Base-by-base conservation (phyloP, 495 filamentous ascomycete species). In the Penicillium atrosanguineum region DNA sequence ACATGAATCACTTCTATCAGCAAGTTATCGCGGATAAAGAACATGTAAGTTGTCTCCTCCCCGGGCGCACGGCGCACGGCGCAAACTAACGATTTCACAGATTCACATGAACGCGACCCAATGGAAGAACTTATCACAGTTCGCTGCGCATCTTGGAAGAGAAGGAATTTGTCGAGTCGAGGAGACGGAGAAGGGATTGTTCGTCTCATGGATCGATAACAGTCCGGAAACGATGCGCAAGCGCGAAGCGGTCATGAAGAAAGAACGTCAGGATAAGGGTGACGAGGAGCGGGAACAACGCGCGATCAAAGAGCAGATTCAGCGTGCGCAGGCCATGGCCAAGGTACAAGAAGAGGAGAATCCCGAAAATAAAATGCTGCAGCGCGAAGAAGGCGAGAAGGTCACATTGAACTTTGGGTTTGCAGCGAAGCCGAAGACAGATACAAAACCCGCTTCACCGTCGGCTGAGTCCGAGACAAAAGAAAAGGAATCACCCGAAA, bases 1-100 rank as follows among this genome's bases (percentile, higher is more conserved):
- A 90, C 28, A 78, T 90, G 7, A 97, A 97, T 55, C 85, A 89
- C 46, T 97, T 96, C 65, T 99, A 99, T 66, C 89, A 97, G 69
- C 85, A 90, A 77, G 88, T 67, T 44, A 74, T 77, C 48, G 62
- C 65, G 1, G 71, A 77, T 48, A 73, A 73, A 31, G 46, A 57
- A 12, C 31, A 34, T 12, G 31, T 34, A 12, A 34, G 31, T 15
- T 34, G 14, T 4, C 31, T 12, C 14, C 8, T 34, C 1, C 31
- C 1, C 14, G 2, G 31, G 38, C 2, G 6, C 38, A 40, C 28
- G 31, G 38, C 2, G 6, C 38, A 40, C 6, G 2, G 38, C 38
- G n/a, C 16, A 40, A 9, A 20, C 9, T 48, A 37, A 16, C 29
- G 38, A 36, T 42, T 64, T 83, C 91, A 65, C 95, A 97, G 64